Base-by-base conservation (phyloP, 106 monocot species). In the Vanilla planifolia region DNA sequence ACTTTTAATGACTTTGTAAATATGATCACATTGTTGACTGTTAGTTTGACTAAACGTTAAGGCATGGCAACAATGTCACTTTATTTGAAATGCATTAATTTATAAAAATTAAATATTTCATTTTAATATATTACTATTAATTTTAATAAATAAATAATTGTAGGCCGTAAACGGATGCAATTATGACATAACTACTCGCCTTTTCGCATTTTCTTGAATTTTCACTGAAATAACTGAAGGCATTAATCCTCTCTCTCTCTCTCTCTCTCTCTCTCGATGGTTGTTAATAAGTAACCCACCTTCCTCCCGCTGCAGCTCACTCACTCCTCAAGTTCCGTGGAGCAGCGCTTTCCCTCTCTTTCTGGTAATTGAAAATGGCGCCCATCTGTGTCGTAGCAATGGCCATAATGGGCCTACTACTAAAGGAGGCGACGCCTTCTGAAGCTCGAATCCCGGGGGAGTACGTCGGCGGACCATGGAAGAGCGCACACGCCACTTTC, bases 401-500 rank as follows among this genome's bases (percentile, higher is more conserved):
- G 2, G 57, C 51, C 17, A 4, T 65, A 30, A 29, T 29, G 11
- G 16, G 55, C 5, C 72, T 79, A 14, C 45, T 75, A 47, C 6
- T 42, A n/a, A n/a, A n/a, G 13, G 9, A 66, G 43, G 30, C 23
- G 7, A 36, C 16, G 10, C 33, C 33, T 22, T 21, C 64, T 8
- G 22, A 30, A 32, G 91, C 74, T 7, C 82, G 80, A 42, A 86
- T 92, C 20, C 91, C 86, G 14, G 91, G 91, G 20, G 74, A 69
- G 5, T 92, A 72, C 77, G 58, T 77, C 43, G 91, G 73, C 11
- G 70, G 83, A 8, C 6, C 55, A 0, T 92, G 91, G 91, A 82
- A 92, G 73, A 66, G 14, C 46, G 91, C 91, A 26, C 91, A 92
- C 77, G 91, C 91, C 71, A 92, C 91, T 34, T 92, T 92, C 80